phyloP scores from a whole-genome alignment of 1,284 basidiomycete genomes.

The Tilletia indica region DNA sequence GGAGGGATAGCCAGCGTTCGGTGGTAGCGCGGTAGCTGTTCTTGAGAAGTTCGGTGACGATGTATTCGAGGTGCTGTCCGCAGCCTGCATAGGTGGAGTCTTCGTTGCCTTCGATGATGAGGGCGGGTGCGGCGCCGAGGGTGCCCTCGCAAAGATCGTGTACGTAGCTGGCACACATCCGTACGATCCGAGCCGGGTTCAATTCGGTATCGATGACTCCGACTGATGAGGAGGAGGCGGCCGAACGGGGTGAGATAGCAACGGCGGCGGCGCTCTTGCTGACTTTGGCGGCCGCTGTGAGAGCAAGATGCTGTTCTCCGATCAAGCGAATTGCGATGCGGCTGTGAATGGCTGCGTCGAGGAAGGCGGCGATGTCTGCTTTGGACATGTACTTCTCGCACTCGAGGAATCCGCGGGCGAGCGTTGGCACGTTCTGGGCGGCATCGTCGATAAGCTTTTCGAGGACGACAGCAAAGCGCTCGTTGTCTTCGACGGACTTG shows the following conservation, averaged over 20 bases:
- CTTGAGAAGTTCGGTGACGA: conserved; percentile 66
- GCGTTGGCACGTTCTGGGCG: conserved; percentile 79
- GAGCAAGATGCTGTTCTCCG: conserved; percentile 84
- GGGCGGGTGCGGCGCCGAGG: conserved; percentile 68
- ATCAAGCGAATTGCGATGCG: conserved; percentile 84
- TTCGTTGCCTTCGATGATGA: conserved; percentile 36
- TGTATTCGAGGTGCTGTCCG: conserved; percentile 83
- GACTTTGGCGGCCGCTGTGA: conserved; percentile 53
- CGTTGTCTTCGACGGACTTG: conserved; percentile 69
- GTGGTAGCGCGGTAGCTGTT: conserved; percentile 81
- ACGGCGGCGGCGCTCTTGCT: neutral
- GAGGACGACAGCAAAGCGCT: conserved; percentile 67
- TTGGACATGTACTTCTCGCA: conserved; percentile 78
- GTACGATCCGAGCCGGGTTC: conserved; percentile 54
- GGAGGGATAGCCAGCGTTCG: conserved; percentile 25
- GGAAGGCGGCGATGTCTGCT: conserved; percentile 71
- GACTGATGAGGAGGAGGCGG: conserved; percentile 36
- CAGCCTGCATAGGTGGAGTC: conserved; percentile 66
- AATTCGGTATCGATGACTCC: conserved; percentile 50
- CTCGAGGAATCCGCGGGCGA: conserved; percentile 88
- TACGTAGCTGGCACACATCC: conserved; percentile 67
- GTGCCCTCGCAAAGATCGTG: conserved; percentile 80
- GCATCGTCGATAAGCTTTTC: conserved; percentile 73
- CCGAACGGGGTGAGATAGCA: too few species aligned
- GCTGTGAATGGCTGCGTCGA: conserved; percentile 80